Base-by-base conservation (phyloP, 2,329 filamentous ascomycete genomes). In the Scedosporium boydii region DNA sequence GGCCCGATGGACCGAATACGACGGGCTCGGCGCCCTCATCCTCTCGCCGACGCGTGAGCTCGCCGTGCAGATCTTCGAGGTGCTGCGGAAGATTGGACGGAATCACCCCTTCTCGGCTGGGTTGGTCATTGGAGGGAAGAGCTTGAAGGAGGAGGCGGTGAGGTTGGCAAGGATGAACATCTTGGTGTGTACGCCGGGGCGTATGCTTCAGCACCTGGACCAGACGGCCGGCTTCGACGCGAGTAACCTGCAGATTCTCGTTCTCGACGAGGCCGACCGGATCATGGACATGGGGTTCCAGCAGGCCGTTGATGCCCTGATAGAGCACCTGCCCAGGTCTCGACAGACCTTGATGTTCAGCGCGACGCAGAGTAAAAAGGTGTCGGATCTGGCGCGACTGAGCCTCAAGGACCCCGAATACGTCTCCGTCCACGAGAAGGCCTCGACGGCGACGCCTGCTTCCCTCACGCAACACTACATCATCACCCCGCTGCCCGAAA, bases 241-340 rank as follows among this genome's bases (percentile, higher is more conserved):
- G 66, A 89, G 95, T 72, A 95, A 96, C 72, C 74, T 99, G 66
- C 91, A 96, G 76, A 90, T 99, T 73, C 78, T 99, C 59, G 93
- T 99, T 0, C 80, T 99, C 63, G 95, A 99, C 69, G 95, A 99
- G 74, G 95, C 95, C 2, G 95, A 99, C 74, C 86, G 95, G 46
- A 97, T 97, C 70, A 87, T 99, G 82, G 95, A 99, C 71, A 95
- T 98, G 91, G 95, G 95, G 4, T 99, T 99, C 73, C 88, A 96
- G 74, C 80, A 82, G 4, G 91, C 91, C 1, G 87, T 99, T 3
- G 95, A 99, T 75, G 95, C 95, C 0, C 89, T 99, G 59, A 77
- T 99, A 29, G 92, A 96, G 65, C 96, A 98, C 72, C 80, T 99
- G 1, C 95, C 95, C 1, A 87, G 86, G 68, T 79, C 88, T 29